These are phyloP conservation scores for Jacaranda mimosifolia DNA, from an alignment of 257 asterid species.

Conservation along the genomic window DNA sequence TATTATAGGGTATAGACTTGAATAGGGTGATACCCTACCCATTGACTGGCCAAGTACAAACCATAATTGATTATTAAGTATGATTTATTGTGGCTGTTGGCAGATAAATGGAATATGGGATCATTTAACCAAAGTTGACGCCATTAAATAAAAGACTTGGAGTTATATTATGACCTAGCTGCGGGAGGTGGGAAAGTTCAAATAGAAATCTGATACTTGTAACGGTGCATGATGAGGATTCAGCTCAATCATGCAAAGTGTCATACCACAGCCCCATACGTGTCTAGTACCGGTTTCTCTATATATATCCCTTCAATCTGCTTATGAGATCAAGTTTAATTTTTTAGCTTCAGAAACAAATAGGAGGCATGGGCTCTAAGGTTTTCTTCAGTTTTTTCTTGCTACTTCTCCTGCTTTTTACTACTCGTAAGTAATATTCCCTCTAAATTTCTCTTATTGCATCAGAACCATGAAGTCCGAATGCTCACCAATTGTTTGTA, in stretches of 20 bases:
- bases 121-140: too few relatives aligned
- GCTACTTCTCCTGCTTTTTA: conserved; percentile 32
- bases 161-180: too few relatives aligned
- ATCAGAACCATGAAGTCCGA: not conserved
- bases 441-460: not conserved
- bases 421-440: conserved; percentile 29
- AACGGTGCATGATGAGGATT: conserved; percentile 8
- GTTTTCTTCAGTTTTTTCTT: conserved; percentile 27
- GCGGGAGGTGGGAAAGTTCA: not conserved
- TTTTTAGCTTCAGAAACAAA: too few relatives aligned
- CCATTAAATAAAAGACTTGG: too few relatives aligned
- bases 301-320: not conserved
- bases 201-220: not conserved
- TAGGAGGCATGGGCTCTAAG: conserved; percentile 28
- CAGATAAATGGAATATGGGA: too few relatives aligned
- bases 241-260: conserved; percentile 1
- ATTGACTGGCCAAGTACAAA: not conserved
- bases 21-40: too few relatives aligned
- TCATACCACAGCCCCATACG: not conserved
- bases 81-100: too few relatives aligned
- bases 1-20: too few relatives aligned
- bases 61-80: not conserved
- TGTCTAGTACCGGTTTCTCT: not conserved
- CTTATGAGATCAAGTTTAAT: too few relatives aligned
- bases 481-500: too few relatives aligned